These are phyloP conservation scores for Hymenoscyphus albidus DNA, from an alignment of 2,329 filamentous ascomycete species.

Conservation along the genomic window DNA sequence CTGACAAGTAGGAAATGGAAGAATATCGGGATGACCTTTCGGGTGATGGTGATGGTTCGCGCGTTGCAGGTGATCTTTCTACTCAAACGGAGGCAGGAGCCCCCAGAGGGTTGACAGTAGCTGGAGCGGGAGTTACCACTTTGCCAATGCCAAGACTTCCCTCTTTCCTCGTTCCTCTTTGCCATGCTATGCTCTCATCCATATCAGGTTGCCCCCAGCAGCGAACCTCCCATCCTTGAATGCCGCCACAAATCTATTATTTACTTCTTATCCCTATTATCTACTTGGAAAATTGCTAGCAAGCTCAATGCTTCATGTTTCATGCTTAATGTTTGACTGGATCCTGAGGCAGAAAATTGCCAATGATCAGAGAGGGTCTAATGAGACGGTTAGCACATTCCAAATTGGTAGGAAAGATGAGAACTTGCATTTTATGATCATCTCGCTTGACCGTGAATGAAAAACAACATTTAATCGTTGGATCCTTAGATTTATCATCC, in stretches of 20 bases:
- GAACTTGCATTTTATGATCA: constrained; percentile 86
- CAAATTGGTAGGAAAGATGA: not conserved
- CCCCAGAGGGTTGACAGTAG: not conserved
- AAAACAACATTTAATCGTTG: constrained; percentile 88
- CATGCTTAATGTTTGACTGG: constrained; percentile 5
- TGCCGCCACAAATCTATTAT: constrained; percentile 2
- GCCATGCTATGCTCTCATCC: not conserved
- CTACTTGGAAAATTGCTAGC: constrained; percentile 7
- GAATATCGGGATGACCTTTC: no score
- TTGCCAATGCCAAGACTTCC: not conserved
- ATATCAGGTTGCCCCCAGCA: not conserved
- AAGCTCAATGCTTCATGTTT: constrained; percentile 3
- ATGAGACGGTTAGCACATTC: constrained; percentile 11
- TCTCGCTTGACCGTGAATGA: constrained; percentile 95
- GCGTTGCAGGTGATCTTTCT: not conserved
- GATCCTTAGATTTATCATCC: constrained; percentile 61
- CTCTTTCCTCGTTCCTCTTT: not conserved
- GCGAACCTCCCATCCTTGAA: not conserved
- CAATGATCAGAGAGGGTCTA: constrained; percentile 90
- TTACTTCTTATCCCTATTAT: constrained; percentile 12
- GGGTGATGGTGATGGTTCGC: not conserved
- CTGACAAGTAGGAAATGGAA: not conserved
- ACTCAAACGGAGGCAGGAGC: not conserved
- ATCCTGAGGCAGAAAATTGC: constrained; percentile 85
- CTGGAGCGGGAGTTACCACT: not conserved